These are phyloP conservation scores for Abrus pulchellus DNA, from an alignment of 306 rosid species.

Conservation along the genomic window DNA sequence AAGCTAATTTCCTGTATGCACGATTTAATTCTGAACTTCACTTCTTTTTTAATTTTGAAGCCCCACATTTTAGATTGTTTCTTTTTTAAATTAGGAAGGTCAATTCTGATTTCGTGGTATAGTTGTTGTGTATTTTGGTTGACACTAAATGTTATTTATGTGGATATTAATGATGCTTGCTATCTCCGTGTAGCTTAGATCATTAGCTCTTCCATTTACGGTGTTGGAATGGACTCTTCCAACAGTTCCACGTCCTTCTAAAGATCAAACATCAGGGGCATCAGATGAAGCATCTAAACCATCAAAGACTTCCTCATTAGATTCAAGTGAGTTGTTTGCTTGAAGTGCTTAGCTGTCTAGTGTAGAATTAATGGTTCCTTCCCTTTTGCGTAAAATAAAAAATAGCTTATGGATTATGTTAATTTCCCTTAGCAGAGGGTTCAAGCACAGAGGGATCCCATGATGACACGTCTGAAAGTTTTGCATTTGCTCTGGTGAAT, in stretches of 20 bases:
- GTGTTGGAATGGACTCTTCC: conserved; percentile 99
- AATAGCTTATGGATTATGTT: conserved; percentile 48
- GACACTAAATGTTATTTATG: conserved; percentile 25
- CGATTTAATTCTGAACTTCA: conserved; percentile 15
- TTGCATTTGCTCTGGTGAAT: conserved; percentile 92
- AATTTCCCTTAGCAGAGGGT: conserved; percentile 63
- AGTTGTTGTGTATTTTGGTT: conserved; percentile 38
- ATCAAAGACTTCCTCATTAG: conserved; percentile 58
- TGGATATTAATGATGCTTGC: conserved; percentile 61
- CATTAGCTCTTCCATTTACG: conserved; percentile 99
- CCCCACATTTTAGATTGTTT: background rate
- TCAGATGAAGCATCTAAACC: conserved; percentile 61
- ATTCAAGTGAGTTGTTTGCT: conserved; percentile 74
- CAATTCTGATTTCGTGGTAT: conserved; percentile 20
- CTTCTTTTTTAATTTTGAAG: background rate
- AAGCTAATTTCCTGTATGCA: conserved; percentile 35
- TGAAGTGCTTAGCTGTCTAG: conserved; percentile 45
- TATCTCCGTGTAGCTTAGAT: conserved; percentile 98
- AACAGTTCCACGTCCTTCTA: conserved; percentile 79
- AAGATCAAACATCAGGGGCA: conserved; percentile 57
- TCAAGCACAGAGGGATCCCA: conserved; percentile 76
- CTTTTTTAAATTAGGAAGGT: conserved; percentile 10
- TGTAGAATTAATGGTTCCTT: conserved; percentile 36
- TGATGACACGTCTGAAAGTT: conserved; percentile 91
- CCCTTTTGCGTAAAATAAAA: conserved; percentile 35